Base-by-base conservation (phyloP, 371 early-diverging fungal species). In the Haplosporangium sp. region DNA sequence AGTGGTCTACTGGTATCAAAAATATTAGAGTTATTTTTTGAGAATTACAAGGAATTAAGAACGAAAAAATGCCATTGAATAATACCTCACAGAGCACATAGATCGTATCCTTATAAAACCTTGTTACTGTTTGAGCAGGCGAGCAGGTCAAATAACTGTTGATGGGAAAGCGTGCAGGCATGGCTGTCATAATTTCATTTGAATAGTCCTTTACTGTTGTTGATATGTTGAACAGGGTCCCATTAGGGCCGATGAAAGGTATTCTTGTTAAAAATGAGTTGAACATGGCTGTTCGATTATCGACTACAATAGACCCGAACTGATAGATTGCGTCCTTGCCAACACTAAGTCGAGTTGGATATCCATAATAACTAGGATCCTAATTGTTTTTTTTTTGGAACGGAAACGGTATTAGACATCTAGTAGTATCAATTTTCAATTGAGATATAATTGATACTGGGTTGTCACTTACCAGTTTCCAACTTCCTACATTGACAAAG, bases 401-500 rank as follows among this genome's bases (percentile, higher is more conserved):
- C 13, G 38, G 1, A 8, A 11, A 6, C 38, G 20, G 10, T 53
- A 13, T 53, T 13, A 53, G 13, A 27, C 27, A 27, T 27, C 27
- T 27, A 27, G 27, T 27, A 27, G 27, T 27, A 27, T 27, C 27
- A 27, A 27, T 27, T 1, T 27, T 27, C 27, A 27, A 27, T 27
- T 27, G 27, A 27, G 27, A 27, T 53, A 10, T 20, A 19, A 53
- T 10, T n/a, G 53, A 7, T 10, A 3, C n/a, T 0, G 10, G 10
- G 42, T 20, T 53, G 53, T 27, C 55, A 55, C 50, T 53, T 61
- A 61, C 42, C 34, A 68, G 15, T 9, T 40, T 61, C 62, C 61
- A 52, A 9, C 27, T 38, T 19, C n/a, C 59, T 6, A 19, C n/a
- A 59, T 59, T 59, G 10, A 40, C 37, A 59, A 59, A 59, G 15